Evolutionary conservation across 2,329 filamentous ascomycete species (phyloP).

Genomic region (Coniochaeta hoffmannii): DNA sequence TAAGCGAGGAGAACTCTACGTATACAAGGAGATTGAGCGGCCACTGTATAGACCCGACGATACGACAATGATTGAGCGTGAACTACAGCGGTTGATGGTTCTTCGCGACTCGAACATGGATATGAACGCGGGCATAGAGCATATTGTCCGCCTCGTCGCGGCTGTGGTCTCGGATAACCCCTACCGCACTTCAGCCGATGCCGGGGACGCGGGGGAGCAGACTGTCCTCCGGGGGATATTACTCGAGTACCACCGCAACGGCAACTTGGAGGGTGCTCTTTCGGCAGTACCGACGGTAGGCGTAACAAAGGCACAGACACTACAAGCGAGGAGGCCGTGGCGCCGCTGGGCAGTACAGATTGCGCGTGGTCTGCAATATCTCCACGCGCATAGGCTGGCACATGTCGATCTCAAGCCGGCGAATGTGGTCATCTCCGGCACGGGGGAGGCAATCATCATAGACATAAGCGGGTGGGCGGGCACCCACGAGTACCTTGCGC

Average conservation of each 20-base stretch:
- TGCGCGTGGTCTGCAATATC: background rate
- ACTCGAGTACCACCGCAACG: too few species aligned
- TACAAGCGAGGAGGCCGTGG: background rate
- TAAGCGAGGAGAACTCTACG: too few species aligned
- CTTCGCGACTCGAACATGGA: too few species aligned
- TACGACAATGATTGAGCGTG: too few species aligned
- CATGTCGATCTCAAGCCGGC: background rate
- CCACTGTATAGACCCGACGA: too few species aligned
- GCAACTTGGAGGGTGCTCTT: too few species aligned
- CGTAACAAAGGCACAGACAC: background rate
- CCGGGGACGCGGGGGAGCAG: background rate
- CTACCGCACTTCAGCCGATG: background rate
- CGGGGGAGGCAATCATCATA: background rate
- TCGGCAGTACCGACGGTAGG: background rate
- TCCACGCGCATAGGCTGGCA: background rate
- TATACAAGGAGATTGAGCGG: too few species aligned
- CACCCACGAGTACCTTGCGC: background rate
- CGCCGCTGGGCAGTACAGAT: background rate
- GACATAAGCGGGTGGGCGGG: background rate
- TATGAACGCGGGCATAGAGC: too few species aligned
- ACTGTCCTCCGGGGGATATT: background rate
- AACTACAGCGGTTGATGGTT: too few species aligned
- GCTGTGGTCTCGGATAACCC: background rate
- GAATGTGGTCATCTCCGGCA: background rate
- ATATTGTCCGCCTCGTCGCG: background rate